phyloP scores from a whole-genome alignment of 1,284 basidiomycete species.

The Malassezia cuniculi region DNA sequence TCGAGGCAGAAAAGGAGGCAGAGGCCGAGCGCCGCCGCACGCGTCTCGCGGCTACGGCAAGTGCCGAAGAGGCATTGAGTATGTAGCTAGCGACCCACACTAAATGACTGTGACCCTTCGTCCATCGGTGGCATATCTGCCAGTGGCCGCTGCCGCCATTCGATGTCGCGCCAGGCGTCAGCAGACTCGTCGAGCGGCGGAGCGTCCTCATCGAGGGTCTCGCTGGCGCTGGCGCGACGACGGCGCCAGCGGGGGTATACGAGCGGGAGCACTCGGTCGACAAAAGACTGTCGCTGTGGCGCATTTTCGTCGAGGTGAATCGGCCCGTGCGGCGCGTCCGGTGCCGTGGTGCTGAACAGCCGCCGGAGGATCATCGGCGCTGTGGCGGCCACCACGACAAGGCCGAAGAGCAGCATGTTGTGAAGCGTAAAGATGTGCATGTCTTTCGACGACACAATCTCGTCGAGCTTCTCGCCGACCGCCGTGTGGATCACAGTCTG shows the following conservation, averaged over 20 bases:
- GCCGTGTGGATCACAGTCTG: conserved; percentile 87
- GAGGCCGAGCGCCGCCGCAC: conserved; percentile 42
- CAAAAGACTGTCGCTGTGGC: too few species aligned
- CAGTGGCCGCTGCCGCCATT: too few species aligned
- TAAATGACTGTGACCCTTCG: too few species aligned
- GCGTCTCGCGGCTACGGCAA: conserved; percentile 39
- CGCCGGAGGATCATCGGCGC: conserved; percentile 56
- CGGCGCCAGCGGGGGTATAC: too few species aligned
- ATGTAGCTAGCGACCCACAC: too few species aligned
- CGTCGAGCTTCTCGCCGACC: conserved; percentile 74
- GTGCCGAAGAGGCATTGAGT: conserved; percentile 35
- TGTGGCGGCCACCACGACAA: conserved; percentile 74
- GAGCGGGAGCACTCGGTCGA: too few species aligned
- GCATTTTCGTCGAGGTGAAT: conserved; percentile 15
- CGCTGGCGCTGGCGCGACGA: too few species aligned
- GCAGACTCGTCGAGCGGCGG: too few species aligned
- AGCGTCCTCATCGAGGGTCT: too few species aligned
- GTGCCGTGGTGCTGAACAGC: conserved; percentile 4
- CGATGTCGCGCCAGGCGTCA: too few species aligned
- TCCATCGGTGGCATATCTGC: too few species aligned
- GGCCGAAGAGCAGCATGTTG: conserved; percentile 68
- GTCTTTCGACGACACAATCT: conserved; percentile 83
- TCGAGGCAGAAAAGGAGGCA: conserved; percentile 40
- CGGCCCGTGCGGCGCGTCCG: conserved; percentile 4
- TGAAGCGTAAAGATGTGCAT: conserved; percentile 80